These are phyloP conservation scores for Fusarium xyrophilum DNA, from an alignment of 2,329 filamentous ascomycete genomes.

Conservation along the genomic window DNA sequence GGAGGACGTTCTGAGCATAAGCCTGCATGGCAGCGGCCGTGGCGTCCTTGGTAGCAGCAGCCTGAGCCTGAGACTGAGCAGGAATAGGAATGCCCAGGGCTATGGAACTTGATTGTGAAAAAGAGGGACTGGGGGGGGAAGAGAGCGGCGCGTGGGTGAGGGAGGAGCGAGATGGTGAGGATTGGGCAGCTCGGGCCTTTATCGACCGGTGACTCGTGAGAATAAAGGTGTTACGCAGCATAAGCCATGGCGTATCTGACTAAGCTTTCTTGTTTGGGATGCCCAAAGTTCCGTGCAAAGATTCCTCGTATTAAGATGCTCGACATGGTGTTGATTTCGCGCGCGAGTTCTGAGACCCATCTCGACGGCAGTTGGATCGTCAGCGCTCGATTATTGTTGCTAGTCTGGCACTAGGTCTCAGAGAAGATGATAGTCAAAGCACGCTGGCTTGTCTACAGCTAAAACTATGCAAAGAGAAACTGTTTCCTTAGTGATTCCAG, in stretches of 20 bases:
- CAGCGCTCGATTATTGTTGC: background rate
- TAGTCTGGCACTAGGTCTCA: background rate
- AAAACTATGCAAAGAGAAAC: too few relatives aligned
- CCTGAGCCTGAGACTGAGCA: background rate
- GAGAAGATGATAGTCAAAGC: background rate
- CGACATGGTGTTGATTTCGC: background rate
- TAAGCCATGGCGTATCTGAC: background rate
- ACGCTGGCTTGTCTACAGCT: too few relatives aligned
- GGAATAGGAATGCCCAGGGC: constrained; percentile 29
- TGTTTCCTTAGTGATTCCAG: background rate
- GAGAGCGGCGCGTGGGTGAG: background rate
- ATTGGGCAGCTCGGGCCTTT: background rate
- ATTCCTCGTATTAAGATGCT: background rate
- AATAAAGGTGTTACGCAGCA: background rate
- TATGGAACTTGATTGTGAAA: constrained; percentile 1
- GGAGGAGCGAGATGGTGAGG: rapidly evolving
- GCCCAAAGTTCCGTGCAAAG: background rate
- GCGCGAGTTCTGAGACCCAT: background rate
- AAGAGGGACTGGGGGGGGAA: background rate
- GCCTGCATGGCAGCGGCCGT: background rate
- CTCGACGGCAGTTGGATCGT: background rate
- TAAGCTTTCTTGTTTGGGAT: background rate
- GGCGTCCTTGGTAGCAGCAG: background rate
- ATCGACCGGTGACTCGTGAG: background rate
- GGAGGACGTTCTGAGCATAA: constrained; percentile 17